phyloP scores from a whole-genome alignment of 306 rosid genomes.

The Prinsepia uniflora region DNA sequence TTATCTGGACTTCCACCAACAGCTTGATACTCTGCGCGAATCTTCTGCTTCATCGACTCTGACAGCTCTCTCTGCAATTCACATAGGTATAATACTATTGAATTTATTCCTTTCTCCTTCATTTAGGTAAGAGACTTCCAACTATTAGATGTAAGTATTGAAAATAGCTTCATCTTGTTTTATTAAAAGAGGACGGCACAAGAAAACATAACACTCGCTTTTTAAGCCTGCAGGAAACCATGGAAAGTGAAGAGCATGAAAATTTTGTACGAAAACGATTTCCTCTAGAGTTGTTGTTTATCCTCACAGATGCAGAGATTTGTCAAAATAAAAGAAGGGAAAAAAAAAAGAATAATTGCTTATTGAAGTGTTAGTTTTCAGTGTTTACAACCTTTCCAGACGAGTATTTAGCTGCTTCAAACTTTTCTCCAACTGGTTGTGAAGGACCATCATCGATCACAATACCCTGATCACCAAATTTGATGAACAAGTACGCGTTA shows the following conservation, averaged over 20 bases:
- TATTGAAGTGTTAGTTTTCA: conserved; percentile 22
- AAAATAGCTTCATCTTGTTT: conserved; percentile 75
- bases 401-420: conserved; percentile 73
- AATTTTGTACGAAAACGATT: conserved; percentile 25
- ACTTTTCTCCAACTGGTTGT: conserved; percentile 59
- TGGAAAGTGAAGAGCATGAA: conserved; percentile 51
- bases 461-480: conserved; percentile 57
- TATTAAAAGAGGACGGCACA: conserved; percentile 52
- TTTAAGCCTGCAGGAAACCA: conserved; percentile 79
- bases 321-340: neutral
- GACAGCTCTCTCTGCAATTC: conserved; percentile 92
- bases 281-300: conserved; percentile 6
- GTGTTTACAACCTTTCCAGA: conserved; percentile 60
- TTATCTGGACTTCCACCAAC: conserved; percentile 90
- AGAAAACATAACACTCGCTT: conserved; percentile 63
- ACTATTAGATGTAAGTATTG: conserved; percentile 51
- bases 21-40: conserved; percentile 75
- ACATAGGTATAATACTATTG: conserved; percentile 62
- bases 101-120: conserved; percentile 79
- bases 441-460: conserved; percentile 54
- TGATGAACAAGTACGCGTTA: conserved; percentile 16
- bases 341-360: conserved; percentile 15
- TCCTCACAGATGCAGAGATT: conserved; percentile 18
- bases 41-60: conserved; percentile 76
- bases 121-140: conserved; percentile 50